Base-by-base conservation (phyloP, 2,329 filamentous ascomycete genomes). In the Endothia cerciana region DNA sequence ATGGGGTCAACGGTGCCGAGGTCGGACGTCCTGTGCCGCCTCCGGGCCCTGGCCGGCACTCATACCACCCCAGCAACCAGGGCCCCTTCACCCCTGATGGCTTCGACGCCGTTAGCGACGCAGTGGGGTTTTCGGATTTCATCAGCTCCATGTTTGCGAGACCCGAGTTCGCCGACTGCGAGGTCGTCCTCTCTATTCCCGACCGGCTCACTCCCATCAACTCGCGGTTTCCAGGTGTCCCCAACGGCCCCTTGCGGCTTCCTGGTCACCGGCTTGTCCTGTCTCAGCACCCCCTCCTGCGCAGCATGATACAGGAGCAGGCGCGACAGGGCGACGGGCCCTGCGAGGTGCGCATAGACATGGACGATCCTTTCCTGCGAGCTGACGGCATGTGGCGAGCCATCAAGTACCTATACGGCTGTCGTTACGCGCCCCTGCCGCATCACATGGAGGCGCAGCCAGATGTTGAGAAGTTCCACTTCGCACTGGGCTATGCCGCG, bases 401-500 rank as follows among this genome's bases (percentile, higher is more conserved):
- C 1, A 76, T 85, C n/a, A 85, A 87, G 71, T 79, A 82, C 55
- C 77, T 89, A 4, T 89, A 89, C 69, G 83, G 85, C 38, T 78
- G 81, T 64, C 82, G 83, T 0, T 71, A 72, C 19, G 60, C 71
- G 4, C 65, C 36, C 3, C 68, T 70, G 33, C 70, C 64, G 10
- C 49, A 41, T 51, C 56, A 62, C 4, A 19, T 65, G 25, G 45
- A 63, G 25, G 59, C 62, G 36, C 60, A 69, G 45, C 51, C 67
- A n/a, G 63, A 65, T 7, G 30, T 59, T 4, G 67, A 69, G 22
- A 67, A 67, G 25, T 81, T 87, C 65, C 78, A 82, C 40, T 85
- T 86, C 68, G 84, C 83, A n/a, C 76, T 92, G 25, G 86, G 87
- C 30, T 90, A 91, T 71, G 84, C 88, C 56, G 87, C 88, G 33